Evolutionary conservation across 176 grass and related monocot species (phyloP), one percentile per base, ranked within the genome.

Genomic region (Oryza glaberrima): DNA sequence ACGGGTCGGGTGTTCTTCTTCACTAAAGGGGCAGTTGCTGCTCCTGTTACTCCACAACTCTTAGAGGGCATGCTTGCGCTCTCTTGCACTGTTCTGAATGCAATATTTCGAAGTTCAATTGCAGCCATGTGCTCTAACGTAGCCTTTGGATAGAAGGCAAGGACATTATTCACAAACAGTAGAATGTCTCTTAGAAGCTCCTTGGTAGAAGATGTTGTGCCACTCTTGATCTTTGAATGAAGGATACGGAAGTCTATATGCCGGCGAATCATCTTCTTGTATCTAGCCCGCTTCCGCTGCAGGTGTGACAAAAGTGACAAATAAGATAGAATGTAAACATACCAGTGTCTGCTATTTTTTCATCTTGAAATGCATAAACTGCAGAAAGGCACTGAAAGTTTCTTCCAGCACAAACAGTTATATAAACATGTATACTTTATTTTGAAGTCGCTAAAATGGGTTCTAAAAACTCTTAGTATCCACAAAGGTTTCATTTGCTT

Each of bases 201-300:
- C 65, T 92, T 87, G 14, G 88, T 72, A 76, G 86, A 97, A 89
- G 92, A 94, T 56, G 90, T 92, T 15, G 79, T 54, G 10, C 94
- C 94, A 88, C 65, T 91, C 83, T 80, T 90, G 66, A 97, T 82
- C 92, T 94, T 94, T 66, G 73, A 83, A 77, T 84, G 85, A 86
- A 97, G 81, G 67, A 81, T 88, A 67, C 87, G 90, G 10, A 97
- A 90, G 83, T 97, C 92, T 79, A 94, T 85, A 90, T 97, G 94
- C 73, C 10, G 89, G 80, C 83, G 87, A 84, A 97, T 97, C 86
- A 92, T 80, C 86, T 94, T 97, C 88, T 92, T 97, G 65, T 97
- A 97, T 70, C 72, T 81, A 35, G 54, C 79, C 86, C 82, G 89
- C 83, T 90, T 97, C 88, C 91, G 81, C 90, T 90, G 78, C 23